Evolutionary conservation across 768 basidiomycete species (phyloP).

Genomic region (Hygrocybe coccinea): DNA sequence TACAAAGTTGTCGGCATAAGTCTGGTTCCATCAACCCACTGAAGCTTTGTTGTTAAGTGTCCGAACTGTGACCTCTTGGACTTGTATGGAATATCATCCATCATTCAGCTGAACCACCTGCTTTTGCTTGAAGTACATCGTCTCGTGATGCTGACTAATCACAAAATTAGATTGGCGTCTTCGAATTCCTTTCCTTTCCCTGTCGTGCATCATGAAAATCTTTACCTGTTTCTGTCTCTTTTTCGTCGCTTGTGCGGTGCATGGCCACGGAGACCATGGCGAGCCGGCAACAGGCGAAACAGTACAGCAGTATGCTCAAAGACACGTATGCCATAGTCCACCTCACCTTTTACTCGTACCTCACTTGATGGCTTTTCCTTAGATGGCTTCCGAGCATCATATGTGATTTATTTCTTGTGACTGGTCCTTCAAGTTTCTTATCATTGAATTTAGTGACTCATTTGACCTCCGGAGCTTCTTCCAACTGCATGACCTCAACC

Average conservation of each 20-base stretch:
- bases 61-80: too few species aligned
- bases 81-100: too few species aligned
- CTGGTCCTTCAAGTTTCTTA: background rate
- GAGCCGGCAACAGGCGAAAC: conserved; percentile 53
- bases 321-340: conserved; percentile 66
- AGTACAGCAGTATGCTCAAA: conserved; percentile 77
- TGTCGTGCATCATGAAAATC: conserved; percentile 42
- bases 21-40: too few species aligned
- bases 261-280: conserved; percentile 53
- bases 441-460: conserved; percentile 52
- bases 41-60: too few species aligned
- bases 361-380: conserved; percentile 11
- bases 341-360: conserved; percentile 8
- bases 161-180: background rate
- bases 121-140: too few species aligned
- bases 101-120: too few species aligned
- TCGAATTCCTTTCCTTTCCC: background rate
- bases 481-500: conserved; percentile 88
- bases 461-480: conserved; percentile 89
- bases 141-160: background rate
- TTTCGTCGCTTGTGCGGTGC: conserved; percentile 27
- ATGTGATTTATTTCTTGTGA: conserved; percentile 43
- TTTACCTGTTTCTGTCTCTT: conserved; percentile 41
- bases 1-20: too few species aligned
- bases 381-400: conserved; percentile 91